Percentiles rank a stretch among this genome's conserved stretches.
phyloP scores from a whole-genome alignment of 495 filamentous ascomycete genomes.

The Xylaria cubensis region DNA sequence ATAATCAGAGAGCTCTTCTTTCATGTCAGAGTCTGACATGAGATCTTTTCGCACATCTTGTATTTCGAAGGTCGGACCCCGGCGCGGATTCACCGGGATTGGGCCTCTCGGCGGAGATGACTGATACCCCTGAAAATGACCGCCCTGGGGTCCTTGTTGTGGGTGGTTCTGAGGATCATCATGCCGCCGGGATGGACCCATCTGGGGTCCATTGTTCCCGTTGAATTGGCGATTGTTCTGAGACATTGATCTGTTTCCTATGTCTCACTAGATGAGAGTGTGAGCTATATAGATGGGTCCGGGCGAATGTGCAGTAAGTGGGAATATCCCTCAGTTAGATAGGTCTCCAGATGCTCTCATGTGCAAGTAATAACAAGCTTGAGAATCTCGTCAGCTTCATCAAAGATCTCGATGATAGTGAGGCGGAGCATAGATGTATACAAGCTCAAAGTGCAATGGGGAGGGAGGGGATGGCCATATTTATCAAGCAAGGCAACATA shows the following conservation, averaged over 20 bases:
- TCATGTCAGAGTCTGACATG: slow-evolving; percentile 35
- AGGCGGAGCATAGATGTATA: not conserved
- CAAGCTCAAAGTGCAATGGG: not conserved
- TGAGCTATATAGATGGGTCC: not conserved
- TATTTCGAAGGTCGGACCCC: slow-evolving; percentile 31
- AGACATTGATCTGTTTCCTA: not conserved
- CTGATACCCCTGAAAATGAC: slow-evolving; percentile 15
- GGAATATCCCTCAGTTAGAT: not conserved
- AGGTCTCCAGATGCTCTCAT: not conserved
- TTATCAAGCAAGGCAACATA: not conserved
- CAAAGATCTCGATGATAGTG: not conserved
- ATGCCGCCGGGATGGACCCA: not conserved
- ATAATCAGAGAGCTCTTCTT: slow-evolving; percentile 41
- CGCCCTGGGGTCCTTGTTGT: not conserved
- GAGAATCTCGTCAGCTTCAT: not conserved
- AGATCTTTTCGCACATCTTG: slow-evolving; percentile 35
- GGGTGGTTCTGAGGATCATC: not conserved
- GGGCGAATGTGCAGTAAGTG: slow-evolving; percentile 11
- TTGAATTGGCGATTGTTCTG: slow-evolving; percentile 13
- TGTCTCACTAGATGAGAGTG: not conserved
- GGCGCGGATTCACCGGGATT: slow-evolving; percentile 1
- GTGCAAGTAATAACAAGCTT: not conserved
- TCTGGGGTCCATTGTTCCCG: slow-evolving; percentile 12
- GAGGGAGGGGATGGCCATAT: not conserved
- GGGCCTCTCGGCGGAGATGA: not conserved